Base-by-base conservation (phyloP, 768 basidiomycete species). In the Favolaschia claudopus region DNA sequence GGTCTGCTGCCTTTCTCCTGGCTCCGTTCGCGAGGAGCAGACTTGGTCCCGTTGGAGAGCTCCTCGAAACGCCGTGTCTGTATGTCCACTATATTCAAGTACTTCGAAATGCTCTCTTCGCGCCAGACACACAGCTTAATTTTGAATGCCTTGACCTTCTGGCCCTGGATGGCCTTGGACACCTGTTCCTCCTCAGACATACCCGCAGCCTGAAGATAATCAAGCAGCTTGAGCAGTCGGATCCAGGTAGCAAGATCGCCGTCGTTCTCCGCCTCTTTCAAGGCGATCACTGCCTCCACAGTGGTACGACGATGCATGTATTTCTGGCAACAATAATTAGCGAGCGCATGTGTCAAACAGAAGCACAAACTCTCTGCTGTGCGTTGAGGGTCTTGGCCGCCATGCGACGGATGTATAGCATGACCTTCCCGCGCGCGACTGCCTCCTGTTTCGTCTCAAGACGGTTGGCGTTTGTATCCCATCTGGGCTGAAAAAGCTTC, bases 131-230 rank as follows among this genome's bases (percentile, higher is more conserved):
- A 58, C 17, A 58, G 15, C 37, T 33, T 38, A 20, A 63, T 52
- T n/a, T 32, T 17, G 44, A 54, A 58, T 15, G 46, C 20, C n/a
- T 20, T 27, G 6, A 58, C 27, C 29, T 52, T 55, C 5, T 9
- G n/a, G 7, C 32, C 36, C 13, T 39, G 29, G 12, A 25, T 27
- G 6, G 3, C 22, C 7, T 5, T 42, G 7, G n/a, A 17, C 4
- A 12, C 15, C 20, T 58, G 33, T 32, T 63, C 62, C 39, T 63
- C 62, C 19, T 58, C 58, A 13, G 62, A 63, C 62, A 63, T 63
- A 5, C 62, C 58, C 10, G 29, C 52, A 7, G 47, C 4, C 14
- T 29, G 17, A 19, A 63, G 49, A 19, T 50, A 25, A 10, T 63
- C 19, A 3, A 61, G 38, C 25, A 61, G 13, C 14, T 56, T 19